These are phyloP conservation scores for Syzygium aromaticum DNA, from an alignment of 345 rosid species.

Conservation along the genomic window DNA sequence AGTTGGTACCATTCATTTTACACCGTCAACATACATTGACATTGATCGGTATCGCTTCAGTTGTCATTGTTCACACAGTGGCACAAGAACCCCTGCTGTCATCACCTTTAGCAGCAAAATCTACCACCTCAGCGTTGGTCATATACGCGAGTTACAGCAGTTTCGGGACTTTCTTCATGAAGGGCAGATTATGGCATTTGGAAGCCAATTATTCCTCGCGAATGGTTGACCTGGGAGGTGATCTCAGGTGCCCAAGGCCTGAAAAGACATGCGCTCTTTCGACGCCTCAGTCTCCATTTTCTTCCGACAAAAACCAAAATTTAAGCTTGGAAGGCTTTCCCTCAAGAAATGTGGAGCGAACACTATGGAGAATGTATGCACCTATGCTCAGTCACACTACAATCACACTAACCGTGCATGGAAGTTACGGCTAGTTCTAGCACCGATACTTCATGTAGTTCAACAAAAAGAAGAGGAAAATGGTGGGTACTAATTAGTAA, in stretches of 20 bases:
- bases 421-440: no score
- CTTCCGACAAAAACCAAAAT: no score
- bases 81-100: background rate
- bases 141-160: background rate
- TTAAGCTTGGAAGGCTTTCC: no score
- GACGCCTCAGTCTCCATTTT: no score
- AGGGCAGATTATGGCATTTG: background rate
- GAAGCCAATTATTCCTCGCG: background rate
- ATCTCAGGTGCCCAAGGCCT: background rate
- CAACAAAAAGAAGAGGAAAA: background rate
- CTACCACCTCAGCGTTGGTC: background rate
- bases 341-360: no score
- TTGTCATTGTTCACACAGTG: background rate
- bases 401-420: no score
- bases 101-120: background rate
- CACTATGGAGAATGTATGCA: no score
- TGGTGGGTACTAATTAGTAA: background rate
- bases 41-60: background rate
- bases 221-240: no score
- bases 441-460: background rate
- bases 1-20: background rate
- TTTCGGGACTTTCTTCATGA: background rate
- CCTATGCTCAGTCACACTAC: no score
- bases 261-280: no score
- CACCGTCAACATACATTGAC: background rate